A percentile compares a stretch with the other conserved stretches of the same genome.
Conservation (phyloP, 78 protist genomes). For the Dictyostelium firmibasis region DNA sequence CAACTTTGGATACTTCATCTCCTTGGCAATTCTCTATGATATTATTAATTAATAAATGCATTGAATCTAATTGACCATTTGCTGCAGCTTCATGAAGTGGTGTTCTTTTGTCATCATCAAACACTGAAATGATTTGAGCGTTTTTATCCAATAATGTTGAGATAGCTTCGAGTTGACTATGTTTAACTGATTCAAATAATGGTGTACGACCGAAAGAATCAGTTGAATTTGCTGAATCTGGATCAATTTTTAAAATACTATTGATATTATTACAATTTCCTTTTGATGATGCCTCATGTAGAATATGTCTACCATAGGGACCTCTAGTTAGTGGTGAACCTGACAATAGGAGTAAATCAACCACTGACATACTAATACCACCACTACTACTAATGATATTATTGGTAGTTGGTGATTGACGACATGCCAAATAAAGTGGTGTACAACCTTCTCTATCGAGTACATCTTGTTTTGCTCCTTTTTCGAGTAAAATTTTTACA, state of each 20-base stretch:
- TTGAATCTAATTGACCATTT: not conserved
- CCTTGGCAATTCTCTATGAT: not conserved
- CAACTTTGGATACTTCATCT: not conserved
- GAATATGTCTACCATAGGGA: conserved; percentile 21
- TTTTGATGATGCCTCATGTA: conserved; percentile 40
- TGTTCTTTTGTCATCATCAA: conserved; percentile 54
- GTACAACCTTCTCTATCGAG: conserved; percentile 72
- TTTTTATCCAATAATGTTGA: not conserved
- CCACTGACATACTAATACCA: not conserved
- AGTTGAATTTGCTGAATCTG: not conserved
- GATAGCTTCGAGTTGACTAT: not conserved
- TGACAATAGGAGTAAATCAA: not conserved
- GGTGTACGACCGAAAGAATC: conserved; percentile 76
- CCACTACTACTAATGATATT: not conserved
- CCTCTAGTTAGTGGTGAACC: conserved; percentile 6
- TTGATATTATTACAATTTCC: not conserved
- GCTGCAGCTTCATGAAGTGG: conserved; percentile 45
- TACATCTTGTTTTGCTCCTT: conserved; percentile 5
- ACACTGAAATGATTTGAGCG: not conserved
- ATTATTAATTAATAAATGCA: not conserved
- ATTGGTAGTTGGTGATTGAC: not conserved
- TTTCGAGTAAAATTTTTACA: conserved; percentile 3
- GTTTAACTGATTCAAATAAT: conserved; percentile 23
- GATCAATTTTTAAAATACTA: not conserved
- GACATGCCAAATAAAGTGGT: conserved; percentile 51